These are phyloP conservation scores for Schizophyllum commune DNA, from an alignment of 1,284 basidiomycete genomes.

Conservation along the genomic window DNA sequence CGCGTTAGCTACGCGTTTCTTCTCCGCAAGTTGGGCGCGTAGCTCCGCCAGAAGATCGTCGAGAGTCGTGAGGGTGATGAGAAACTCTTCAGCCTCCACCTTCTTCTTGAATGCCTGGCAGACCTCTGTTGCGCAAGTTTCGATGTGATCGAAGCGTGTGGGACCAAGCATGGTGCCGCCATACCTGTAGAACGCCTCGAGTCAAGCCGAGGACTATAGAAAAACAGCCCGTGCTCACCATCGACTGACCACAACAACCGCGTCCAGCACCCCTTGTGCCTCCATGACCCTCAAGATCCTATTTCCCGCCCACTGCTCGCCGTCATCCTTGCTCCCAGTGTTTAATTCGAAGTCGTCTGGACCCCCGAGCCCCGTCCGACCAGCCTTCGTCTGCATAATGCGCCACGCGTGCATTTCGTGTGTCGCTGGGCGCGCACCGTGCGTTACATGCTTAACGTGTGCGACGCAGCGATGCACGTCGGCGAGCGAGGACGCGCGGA, in stretches of 20 bases:
- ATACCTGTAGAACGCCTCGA: constrained; percentile 43
- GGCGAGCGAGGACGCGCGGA: constrained; percentile 38
- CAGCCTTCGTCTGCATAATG: constrained; percentile 63
- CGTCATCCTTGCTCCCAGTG: constrained; percentile 59
- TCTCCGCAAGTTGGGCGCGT: constrained; percentile 39
- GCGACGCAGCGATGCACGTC: constrained; percentile 39
- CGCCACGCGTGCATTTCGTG: constrained; percentile 72
- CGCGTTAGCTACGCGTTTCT: neutral
- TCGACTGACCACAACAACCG: constrained; percentile 67
- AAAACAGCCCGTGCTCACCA: constrained; percentile 34
- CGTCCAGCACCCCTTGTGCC: constrained; percentile 48
- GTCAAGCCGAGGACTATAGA: neutral
- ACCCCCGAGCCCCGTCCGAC: constrained; percentile 58
- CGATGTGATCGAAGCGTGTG: constrained; percentile 13
- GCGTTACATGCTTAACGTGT: constrained; percentile 45
- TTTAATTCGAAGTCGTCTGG: constrained; percentile 67
- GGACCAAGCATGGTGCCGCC: constrained; percentile 64
- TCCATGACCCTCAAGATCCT: constrained; percentile 65
- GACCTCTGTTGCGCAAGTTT: constrained; percentile 28
- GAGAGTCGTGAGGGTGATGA: constrained; percentile 49
- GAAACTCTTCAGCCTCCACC: constrained; percentile 55
- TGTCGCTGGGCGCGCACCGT: constrained; percentile 46
- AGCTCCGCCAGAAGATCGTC: constrained; percentile 54
- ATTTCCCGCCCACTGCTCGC: constrained; percentile 61
- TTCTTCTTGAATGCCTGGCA: constrained; percentile 56